Conservation (phyloP, 495 filamentous ascomycete species). For the Penicillium simplicissimum region DNA sequence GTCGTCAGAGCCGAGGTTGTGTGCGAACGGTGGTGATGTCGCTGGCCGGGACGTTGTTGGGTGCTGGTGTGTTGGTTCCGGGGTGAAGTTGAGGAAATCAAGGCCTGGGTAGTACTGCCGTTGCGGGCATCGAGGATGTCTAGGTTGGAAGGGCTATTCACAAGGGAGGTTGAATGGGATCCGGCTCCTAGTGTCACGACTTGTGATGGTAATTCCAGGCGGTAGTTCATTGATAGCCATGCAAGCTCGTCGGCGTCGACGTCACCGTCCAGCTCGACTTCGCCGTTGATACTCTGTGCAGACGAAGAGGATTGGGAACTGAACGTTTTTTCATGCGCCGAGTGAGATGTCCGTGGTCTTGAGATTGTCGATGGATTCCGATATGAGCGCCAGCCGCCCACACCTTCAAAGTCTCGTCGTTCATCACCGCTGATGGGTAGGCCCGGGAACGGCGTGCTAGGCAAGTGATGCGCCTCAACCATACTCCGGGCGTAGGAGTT, state of each 20-base stretch:
- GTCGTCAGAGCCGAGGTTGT: conserved; percentile 36
- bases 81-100: conserved; percentile 6
- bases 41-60: conserved; percentile 3
- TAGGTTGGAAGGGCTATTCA: conserved; percentile 13
- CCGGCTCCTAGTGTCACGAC: conserved; percentile 26
- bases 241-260: conserved; percentile 56
- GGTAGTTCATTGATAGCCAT: conserved; percentile 74
- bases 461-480: conserved; percentile 24
- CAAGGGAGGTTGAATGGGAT: conserved; percentile 7
- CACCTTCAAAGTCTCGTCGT: conserved; percentile 79
- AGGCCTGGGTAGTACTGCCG: conserved; percentile 7
- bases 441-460: conserved; percentile 25
- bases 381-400: conserved; percentile 71
- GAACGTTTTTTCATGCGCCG: conserved; percentile 17
- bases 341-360: conserved; percentile 26
- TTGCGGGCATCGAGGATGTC: conserved; percentile 3
- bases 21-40: conserved; percentile 40
- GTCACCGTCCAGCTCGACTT: conserved; percentile 18
- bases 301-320: conserved; percentile 42
- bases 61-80: not conserved
- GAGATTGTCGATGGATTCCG: conserved; percentile 18
- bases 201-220: conserved; percentile 64
- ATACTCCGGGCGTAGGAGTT: conserved; percentile 26
- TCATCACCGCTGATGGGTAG: conserved; percentile 41
- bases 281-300: conserved; percentile 29